Percentiles rank a stretch among this genome's conserved stretches.
These are phyloP conservation scores for Astraeus odoratus DNA, from an alignment of 768 basidiomycete genomes.

Conservation along the genomic window DNA sequence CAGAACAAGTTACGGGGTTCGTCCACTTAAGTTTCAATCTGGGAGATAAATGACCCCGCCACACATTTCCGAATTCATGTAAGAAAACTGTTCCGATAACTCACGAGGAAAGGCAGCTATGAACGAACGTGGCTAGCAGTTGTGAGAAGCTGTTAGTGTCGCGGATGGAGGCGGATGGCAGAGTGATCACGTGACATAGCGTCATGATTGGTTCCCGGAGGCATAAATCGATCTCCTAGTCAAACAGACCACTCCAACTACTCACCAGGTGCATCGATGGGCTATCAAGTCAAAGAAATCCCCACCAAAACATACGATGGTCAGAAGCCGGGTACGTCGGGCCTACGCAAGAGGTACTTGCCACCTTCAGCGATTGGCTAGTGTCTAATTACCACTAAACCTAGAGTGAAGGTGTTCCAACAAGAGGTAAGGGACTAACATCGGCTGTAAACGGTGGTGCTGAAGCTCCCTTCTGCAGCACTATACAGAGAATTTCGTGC, in stretches of 20 bases:
- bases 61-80: no score
- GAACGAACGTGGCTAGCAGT: neutral
- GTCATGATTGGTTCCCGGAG: neutral
- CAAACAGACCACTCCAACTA: slow-evolving; percentile 3
- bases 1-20: no score
- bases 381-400: slow-evolving; percentile 13
- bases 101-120: neutral
- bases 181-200: neutral
- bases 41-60: no score
- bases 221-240: slow-evolving; percentile 6
- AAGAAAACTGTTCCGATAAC: neutral
- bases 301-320: slow-evolving; percentile 83
- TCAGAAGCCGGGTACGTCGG: slow-evolving; percentile 97
- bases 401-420: slow-evolving; percentile 96
- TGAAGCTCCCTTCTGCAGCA: slow-evolving; percentile 46
- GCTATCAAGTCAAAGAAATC: slow-evolving; percentile 54
- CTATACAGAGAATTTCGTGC: slow-evolving; percentile 98
- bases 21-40: no score
- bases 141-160: neutral
- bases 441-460: slow-evolving; percentile 6
- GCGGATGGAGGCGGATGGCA: neutral
- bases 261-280: slow-evolving; percentile 27
- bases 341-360: slow-evolving; percentile 83
- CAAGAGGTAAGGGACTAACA: slow-evolving; percentile 62
- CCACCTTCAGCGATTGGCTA: slow-evolving; percentile 9